Base-by-base conservation (phyloP, 257 asterid genomes). In the Salvia hispanica region DNA sequence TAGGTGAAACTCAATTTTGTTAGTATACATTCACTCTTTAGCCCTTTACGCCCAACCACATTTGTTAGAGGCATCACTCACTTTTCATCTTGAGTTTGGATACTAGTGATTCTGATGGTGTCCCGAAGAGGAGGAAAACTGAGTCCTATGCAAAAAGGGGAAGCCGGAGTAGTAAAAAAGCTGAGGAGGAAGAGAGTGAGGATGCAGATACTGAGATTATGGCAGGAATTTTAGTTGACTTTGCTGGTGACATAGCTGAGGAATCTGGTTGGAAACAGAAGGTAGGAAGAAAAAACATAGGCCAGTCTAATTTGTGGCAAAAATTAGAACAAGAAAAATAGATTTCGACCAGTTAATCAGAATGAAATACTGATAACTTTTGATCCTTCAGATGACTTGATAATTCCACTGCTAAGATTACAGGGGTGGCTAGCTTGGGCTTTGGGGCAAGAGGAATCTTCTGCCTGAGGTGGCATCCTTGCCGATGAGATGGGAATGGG, bases 401-500 rank as follows among this genome's bases (percentile, higher is more conserved):
- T 84, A 72, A 78, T 86, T 83, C 92, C 96, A 0, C 69, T 93
- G 67, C 80, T 93, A 58, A 85, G 95, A 79, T 90, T 85, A 80
- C 97, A 93, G 81, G 98, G 90, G 78, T 93, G 97, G 97, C 80
- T 93, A 75, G 82, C 96, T 42, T 93, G 98, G 98, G 86, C 97
- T 2, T 74, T 90, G 80, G 86, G 79, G 74, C 97, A 93, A 80
- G 98, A 93, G 81, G 94, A 88, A 67, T 90, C 94, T 80, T 9
- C 78, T 71, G 64, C 79, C 21, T 76, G 83, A 72, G 98, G 98
- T 56, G 97, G 98, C 71, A 90, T 93, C 65, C 96, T 93, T 69
- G 98, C 98, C 5, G 98, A 93, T 71, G 98, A 93, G 79, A 93
- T 90, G 98, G 98, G 97, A 18, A 93, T 93, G 98, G 98, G 98